Evolutionary conservation across 306 rosid species (phyloP).

Genomic region (Echinosophora koreensis): DNA sequence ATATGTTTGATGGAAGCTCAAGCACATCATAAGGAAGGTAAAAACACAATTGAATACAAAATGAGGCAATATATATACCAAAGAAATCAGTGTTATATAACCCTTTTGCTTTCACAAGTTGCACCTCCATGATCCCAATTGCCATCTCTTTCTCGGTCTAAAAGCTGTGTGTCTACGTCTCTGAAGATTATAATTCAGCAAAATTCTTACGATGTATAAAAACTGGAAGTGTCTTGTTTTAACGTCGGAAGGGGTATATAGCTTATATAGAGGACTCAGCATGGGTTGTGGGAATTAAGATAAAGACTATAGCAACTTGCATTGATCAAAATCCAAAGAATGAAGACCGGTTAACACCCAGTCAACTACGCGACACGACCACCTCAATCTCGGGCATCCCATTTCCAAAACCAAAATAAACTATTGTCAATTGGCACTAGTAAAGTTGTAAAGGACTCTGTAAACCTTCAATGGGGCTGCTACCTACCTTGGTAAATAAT

Average conservation of each 20-base stretch:
- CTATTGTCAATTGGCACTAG: slow-evolving; percentile 12
- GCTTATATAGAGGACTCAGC: slow-evolving; percentile 33
- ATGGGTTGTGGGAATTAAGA: not conserved
- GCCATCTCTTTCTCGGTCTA: slow-evolving; percentile 40
- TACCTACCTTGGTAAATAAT: not conserved
- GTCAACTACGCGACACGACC: not conserved
- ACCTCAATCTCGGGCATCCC: slow-evolving; percentile 10
- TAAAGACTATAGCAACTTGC: slow-evolving; percentile 13
- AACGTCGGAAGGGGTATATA: not conserved
- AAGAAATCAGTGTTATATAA: slow-evolving; percentile 61
- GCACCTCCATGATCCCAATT: slow-evolving; percentile 51
- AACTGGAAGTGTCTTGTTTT: not conserved
- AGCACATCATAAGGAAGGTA: not conserved
- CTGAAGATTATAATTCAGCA: slow-evolving; percentile 29
- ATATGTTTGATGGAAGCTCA: not conserved
- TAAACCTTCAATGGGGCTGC: not conserved
- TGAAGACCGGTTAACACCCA: not conserved
- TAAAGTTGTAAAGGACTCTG: not conserved
- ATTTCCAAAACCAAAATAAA: slow-evolving; percentile 30
- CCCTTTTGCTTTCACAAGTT: slow-evolving; percentile 60
- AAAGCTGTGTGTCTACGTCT: not conserved
- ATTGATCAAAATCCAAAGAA: slow-evolving; percentile 14
- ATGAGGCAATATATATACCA: slow-evolving; percentile 48
- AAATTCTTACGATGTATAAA: not conserved
- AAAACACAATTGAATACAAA: not conserved